Conservation (phyloP, 2,329 filamentous ascomycete genomes). For the Clonostachys sp. region DNA sequence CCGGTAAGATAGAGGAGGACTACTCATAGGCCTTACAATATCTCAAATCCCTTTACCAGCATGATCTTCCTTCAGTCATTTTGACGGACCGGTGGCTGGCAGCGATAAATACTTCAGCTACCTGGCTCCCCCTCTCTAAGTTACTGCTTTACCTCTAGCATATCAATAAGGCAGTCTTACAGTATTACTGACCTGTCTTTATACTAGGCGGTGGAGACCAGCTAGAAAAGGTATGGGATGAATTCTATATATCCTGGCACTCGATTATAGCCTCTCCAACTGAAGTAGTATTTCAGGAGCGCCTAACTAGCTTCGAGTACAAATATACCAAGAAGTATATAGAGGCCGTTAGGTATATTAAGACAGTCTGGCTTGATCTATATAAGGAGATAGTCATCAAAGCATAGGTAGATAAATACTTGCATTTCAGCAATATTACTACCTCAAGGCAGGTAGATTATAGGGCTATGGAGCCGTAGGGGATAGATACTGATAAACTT, state of each 20-base stretch:
- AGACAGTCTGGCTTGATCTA: constrained; percentile 7
- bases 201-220: background rate
- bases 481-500: background rate
- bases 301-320: constrained; percentile 6
- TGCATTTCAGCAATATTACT: constrained; percentile 9
- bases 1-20: constrained; percentile 8
- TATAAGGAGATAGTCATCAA: constrained; percentile 13
- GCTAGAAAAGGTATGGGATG: constrained; percentile 3
- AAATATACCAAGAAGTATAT: constrained; percentile 6
- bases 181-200: constrained; percentile 4
- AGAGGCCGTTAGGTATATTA: constrained; percentile 11
- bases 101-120: constrained; percentile 5
- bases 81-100: constrained; percentile 9
- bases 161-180: constrained; percentile 9
- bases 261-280: constrained; percentile 7
- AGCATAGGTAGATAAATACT: constrained; percentile 9
- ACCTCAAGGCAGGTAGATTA: constrained; percentile 4
- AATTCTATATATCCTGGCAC: constrained; percentile 11
- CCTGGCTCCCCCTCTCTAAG: constrained; percentile 4
- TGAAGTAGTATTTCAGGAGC: constrained; percentile 6
- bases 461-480: background rate
- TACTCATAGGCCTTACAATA: constrained; percentile 10
- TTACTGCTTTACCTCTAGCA: constrained; percentile 9
- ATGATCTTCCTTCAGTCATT: constrained; percentile 6
- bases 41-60: constrained; percentile 7